Evolutionary conservation across 805 yeast species (phyloP).

Genomic region (Spathaspora arborariae): DNA sequence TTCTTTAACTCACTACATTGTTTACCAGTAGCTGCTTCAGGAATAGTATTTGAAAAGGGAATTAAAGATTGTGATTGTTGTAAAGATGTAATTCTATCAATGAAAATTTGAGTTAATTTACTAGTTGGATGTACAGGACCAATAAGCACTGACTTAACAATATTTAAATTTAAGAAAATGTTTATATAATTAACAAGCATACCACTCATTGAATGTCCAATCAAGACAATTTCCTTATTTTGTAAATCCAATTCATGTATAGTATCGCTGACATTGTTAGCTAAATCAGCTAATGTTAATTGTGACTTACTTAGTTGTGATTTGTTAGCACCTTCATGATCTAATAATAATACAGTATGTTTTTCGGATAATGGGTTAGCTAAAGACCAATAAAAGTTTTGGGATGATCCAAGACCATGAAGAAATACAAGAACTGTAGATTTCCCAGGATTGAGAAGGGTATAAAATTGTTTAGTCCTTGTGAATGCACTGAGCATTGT

Average conservation of each 20-base stretch:
- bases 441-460: neutral
- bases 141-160: slow-evolving; percentile 3
- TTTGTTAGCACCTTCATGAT: slow-evolving; percentile 11
- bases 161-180: slow-evolving; percentile 1
- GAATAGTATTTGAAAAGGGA: slow-evolving; percentile 6
- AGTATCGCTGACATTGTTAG: slow-evolving; percentile 4
- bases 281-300: slow-evolving; percentile 5
- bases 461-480: slow-evolving; percentile 5
- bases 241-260: slow-evolving; percentile 3
- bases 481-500: slow-evolving; percentile 5
- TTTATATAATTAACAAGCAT: slow-evolving; percentile 11
- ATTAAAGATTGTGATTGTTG: slow-evolving; percentile 1
- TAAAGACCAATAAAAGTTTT: slow-evolving; percentile 8
- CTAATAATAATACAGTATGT: slow-evolving; percentile 7
- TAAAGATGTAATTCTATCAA: slow-evolving; percentile 6
- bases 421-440: slow-evolving; percentile 6
- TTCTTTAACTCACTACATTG: slow-evolving; percentile 4
- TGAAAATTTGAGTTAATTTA: slow-evolving; percentile 5
- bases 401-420: slow-evolving; percentile 12
- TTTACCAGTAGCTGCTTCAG: slow-evolving; percentile 8
- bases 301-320: slow-evolving; percentile 1
- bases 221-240: slow-evolving; percentile 1
- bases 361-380: slow-evolving; percentile 4
- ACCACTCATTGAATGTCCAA: slow-evolving; percentile 14
- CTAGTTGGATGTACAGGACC: slow-evolving; percentile 13